Percentiles rank a stretch among this genome's conserved stretches.
Evolutionary conservation across 2,329 filamentous ascomycete species (phyloP).

Genomic region (Fusarium pseudoanthophilum): DNA sequence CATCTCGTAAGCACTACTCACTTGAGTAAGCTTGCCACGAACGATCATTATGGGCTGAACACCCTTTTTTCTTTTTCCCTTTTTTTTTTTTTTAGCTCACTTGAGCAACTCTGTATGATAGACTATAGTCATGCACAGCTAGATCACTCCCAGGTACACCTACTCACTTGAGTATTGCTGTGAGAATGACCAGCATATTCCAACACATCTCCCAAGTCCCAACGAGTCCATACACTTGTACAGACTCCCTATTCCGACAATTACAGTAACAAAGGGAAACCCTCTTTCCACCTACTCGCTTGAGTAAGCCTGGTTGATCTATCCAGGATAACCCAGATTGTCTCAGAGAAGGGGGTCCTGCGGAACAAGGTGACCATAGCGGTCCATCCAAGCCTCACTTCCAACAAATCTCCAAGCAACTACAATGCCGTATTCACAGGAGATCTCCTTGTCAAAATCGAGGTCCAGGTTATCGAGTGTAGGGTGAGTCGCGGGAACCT

Average conservation of each 20-base stretch:
- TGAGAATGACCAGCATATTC: background rate
- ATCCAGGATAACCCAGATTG: background rate
- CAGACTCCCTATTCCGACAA: background rate
- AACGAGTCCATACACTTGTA: background rate
- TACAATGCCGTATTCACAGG: background rate
- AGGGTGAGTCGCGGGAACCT: background rate
- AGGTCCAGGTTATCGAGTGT: background rate
- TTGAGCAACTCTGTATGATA: background rate
- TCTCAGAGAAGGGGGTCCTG: background rate
- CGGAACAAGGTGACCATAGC: background rate
- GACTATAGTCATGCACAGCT: fast-evolving
- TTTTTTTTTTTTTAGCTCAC: background rate
- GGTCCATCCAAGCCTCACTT: background rate
- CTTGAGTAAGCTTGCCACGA: background rate
- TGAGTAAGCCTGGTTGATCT: background rate
- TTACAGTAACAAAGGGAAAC: background rate
- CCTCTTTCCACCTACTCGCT: background rate
- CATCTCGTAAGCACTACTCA: background rate
- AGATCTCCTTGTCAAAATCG: background rate
- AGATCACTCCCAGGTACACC: fast-evolving
- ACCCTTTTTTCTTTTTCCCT: background rate
- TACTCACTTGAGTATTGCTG: background rate
- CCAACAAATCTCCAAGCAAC: background rate
- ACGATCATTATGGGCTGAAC: background rate
- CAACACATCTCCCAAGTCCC: background rate